Evolutionary conservation across 495 filamentous ascomycete genomes (phyloP), one percentile per base, ranked within the genome.

Genomic region (Talaromyces proteolyticus): DNA sequence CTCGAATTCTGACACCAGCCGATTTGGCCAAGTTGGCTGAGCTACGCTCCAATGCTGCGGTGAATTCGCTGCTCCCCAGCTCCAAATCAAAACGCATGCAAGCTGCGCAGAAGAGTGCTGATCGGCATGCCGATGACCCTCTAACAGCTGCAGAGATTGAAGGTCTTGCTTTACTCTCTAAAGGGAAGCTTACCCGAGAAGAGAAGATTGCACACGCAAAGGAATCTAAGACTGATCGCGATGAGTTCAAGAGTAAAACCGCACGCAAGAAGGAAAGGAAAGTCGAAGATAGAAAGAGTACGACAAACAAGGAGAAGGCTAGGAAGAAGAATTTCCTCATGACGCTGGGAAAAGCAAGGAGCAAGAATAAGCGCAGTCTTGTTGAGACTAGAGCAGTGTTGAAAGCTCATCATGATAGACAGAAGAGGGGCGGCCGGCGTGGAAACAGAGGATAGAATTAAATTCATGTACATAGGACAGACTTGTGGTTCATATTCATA

Each of bases 271-370:
- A 91, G 71, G 78, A 89, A 65, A 86, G 87, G 68, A 95, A 94
- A 77, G 80, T 83, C 56, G 78, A 81, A 14, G 80, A 91, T 71
- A 88, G 90, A 52, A 96, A 97, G 78, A 92, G 87, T 66, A 88
- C 88, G 4, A 99, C 93, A 57, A 99, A 99, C 71, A 88, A 88
- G 76, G 94, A 99, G 76, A 99, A 99, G 78, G 83, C 87, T 22
- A 74, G 92, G 45, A 86, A 84, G 75, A 97, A 99, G 83, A 97
- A 97, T 65, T 94, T 97, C 67, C 62, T 97, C 59, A 99, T 99
- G 94, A 96, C 91, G 23, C 66, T 97, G 34, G 88, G 91, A 42
- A 97, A 97, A 75, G 92, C 93, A 3, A 88, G 88, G 70, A 79
- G 74, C 42, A 97, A 96, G 75, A 84, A 88, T 62, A 96, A 95